phyloP scores from a whole-genome alignment of 2,329 filamentous ascomycete species.

The Intubia oerlemansii region DNA sequence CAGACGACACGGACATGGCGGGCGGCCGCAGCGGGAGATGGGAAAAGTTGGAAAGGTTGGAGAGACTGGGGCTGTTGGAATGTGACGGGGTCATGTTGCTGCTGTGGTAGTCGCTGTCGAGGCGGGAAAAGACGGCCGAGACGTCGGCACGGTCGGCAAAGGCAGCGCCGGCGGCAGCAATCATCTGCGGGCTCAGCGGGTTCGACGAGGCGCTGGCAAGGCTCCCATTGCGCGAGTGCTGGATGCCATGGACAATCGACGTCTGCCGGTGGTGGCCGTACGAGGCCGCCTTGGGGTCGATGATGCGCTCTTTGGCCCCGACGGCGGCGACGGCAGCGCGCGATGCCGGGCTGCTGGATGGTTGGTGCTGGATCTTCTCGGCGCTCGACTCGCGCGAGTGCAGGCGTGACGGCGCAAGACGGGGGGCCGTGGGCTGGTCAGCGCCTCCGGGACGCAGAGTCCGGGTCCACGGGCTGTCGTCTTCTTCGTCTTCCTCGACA shows the following conservation, averaged over 20 bases:
- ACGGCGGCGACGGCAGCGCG: conserved; percentile 9
- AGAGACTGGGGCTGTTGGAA: too few relatives aligned
- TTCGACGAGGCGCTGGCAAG: conserved; percentile 59
- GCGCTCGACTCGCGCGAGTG: conserved; percentile 38
- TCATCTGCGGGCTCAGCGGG: conserved; percentile 73
- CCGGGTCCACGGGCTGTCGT: conserved; percentile 28
- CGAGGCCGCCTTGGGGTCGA: conserved; percentile 30
- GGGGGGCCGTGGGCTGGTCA: conserved; percentile 13
- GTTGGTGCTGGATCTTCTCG: conserved; percentile 25
- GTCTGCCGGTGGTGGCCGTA: conserved; percentile 91
- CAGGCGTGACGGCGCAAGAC: conserved; percentile 16
- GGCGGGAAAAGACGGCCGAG: conserved; percentile 20
- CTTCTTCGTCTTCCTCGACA: conserved; percentile 32
- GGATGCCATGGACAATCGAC: conserved; percentile 89
- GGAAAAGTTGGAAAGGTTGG: too few relatives aligned
- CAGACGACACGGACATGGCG: too few relatives aligned
- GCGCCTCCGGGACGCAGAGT: conserved; percentile 24
- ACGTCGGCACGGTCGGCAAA: conserved; percentile 30
- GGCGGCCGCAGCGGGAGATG: too few relatives aligned
- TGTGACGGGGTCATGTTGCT: too few relatives aligned
- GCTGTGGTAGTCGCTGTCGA: conserved; percentile 29
- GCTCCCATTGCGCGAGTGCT: conserved; percentile 82
- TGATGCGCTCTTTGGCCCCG: conserved; percentile 26
- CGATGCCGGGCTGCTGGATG: conserved; percentile 7
- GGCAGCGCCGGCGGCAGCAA: conserved; percentile 42